Evolutionary conservation across 148 eudicot genomes (phyloP), one percentile per base, ranked within the genome.

Genomic region (Suaeda aralocaspica): DNA sequence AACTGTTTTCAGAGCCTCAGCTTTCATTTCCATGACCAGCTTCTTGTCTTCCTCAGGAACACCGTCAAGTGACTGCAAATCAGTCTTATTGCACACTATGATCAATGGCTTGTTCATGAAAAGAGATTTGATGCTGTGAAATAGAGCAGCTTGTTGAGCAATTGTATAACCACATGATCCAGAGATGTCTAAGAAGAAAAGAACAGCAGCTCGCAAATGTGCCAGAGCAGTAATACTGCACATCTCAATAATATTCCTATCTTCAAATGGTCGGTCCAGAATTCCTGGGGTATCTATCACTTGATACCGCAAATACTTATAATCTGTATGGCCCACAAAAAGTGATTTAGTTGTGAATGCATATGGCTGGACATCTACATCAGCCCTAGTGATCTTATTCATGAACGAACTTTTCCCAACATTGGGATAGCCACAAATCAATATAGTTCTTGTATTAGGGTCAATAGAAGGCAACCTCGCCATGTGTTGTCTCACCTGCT

Each of bases 341-440:
- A 92, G 80, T 9, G 96, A 90, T 80, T 92, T 90, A 4, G 96
- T 92, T 16, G 98, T 92, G 75, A 92, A 92, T 66, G 98, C 98
- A 79, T 92, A 92, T 2, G 98, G 96, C 74, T 92, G 98, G 36
- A 92, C 96, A 74, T 92, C 98, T 61, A 92, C 98, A 77, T 92
- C 98, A 33, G 96, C 98, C 69, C 96, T 83, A 2, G 98, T 92
- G 50, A 92, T 85, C 78, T 92, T 92, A 80, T 92, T 92, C 67
- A 92, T 90, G 71, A 92, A 92, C 0, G 98, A 92, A 72, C 98
- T 92, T 87, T 92, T 92, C 21, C 98, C 98, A 49, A 92, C 98
- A 84, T 92, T 92, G 6, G 96, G 98, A 64, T 84, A 92, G 49
- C 98, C 98, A 74, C 98, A 92, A 45, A 92, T 90, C 80, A 92